Conservation (phyloP, 495 filamentous ascomycete species). For the Cryomyces minteri region DNA sequence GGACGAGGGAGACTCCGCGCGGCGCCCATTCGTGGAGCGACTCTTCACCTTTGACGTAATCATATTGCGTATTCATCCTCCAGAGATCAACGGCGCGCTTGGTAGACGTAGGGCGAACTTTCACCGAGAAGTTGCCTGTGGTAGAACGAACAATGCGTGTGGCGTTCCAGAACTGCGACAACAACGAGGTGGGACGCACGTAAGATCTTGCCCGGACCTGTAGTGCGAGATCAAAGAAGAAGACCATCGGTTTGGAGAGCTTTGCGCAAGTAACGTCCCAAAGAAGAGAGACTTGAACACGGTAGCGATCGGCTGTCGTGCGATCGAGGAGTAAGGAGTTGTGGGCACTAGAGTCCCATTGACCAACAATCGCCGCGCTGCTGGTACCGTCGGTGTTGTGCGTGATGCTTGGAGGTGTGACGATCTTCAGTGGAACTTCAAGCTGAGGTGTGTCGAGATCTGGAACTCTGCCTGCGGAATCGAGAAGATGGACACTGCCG, state of each 20-base stretch:
- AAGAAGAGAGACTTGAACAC: constrained; percentile 67
- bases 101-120: constrained; percentile 70
- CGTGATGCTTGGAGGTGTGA: constrained; percentile 54
- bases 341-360: constrained; percentile 95
- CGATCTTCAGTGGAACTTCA: constrained; percentile 59
- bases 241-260: constrained; percentile 64
- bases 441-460: constrained; percentile 51
- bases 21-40: constrained; percentile 67
- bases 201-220: constrained; percentile 76
- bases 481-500: constrained; percentile 62
- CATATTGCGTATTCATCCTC: constrained; percentile 88
- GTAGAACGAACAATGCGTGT: constrained; percentile 74
- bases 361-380: constrained; percentile 65
- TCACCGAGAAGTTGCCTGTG: constrained; percentile 65
- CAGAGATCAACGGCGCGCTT: constrained; percentile 86
- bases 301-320: constrained; percentile 76
- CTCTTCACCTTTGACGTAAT: constrained; percentile 93
- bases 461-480: constrained; percentile 67
- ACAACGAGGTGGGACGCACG: constrained; percentile 65
- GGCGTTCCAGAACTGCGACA: constrained; percentile 62
- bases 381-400: constrained; percentile 81
- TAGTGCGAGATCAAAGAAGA: constrained; percentile 57
- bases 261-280: constrained; percentile 71
- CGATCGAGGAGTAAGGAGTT: constrained; percentile 77
- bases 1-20: constrained; percentile 69